A percentile compares a stretch with the other conserved stretches of the same genome.
phyloP scores from a whole-genome alignment of 2,329 filamentous ascomycete species.

The Beauveria caledonica region DNA sequence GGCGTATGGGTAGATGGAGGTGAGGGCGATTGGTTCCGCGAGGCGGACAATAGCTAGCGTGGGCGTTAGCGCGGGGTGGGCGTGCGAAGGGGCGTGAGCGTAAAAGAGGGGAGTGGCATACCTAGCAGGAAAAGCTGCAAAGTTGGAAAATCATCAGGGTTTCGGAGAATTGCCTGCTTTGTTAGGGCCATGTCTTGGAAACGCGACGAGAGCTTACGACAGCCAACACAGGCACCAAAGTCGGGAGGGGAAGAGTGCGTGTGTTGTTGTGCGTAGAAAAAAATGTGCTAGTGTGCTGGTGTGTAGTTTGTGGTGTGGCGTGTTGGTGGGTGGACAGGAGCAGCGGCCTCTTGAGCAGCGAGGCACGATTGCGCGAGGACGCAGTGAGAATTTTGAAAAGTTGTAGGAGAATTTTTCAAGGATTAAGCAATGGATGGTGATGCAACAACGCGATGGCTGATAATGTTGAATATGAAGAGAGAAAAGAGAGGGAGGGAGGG shows the following conservation, averaged over 20 bases:
- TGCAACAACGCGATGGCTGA: neutral
- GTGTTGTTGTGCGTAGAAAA: constrained; percentile 17
- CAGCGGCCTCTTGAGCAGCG: neutral
- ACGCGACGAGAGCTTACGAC: constrained; percentile 37
- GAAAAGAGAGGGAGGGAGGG: constrained; percentile 13
- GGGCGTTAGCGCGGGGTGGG: constrained; percentile 14
- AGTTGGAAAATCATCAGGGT: constrained; percentile 70
- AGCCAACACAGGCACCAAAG: constrained; percentile 29
- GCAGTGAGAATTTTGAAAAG: neutral
- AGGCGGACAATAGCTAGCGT: constrained; percentile 76
- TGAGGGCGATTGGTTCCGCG: constrained; percentile 86
- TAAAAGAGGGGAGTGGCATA: constrained; percentile 32
- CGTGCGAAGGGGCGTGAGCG: neutral
- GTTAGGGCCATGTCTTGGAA: constrained; percentile 44
- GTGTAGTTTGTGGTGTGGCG: neutral
- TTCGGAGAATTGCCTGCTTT: constrained; percentile 42
- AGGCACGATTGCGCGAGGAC: neutral
- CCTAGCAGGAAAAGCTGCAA: constrained; percentile 78
- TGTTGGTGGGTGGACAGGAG: neutral
- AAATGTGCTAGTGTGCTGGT: neutral
- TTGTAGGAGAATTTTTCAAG: neutral
- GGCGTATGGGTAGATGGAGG: constrained; percentile 87
- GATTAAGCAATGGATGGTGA: neutral
- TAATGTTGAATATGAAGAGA: constrained; percentile 5
- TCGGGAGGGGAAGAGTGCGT: constrained; percentile 10